phyloP scores from a whole-genome alignment of 768 basidiomycete species.

The Amanita phalloides region DNA sequence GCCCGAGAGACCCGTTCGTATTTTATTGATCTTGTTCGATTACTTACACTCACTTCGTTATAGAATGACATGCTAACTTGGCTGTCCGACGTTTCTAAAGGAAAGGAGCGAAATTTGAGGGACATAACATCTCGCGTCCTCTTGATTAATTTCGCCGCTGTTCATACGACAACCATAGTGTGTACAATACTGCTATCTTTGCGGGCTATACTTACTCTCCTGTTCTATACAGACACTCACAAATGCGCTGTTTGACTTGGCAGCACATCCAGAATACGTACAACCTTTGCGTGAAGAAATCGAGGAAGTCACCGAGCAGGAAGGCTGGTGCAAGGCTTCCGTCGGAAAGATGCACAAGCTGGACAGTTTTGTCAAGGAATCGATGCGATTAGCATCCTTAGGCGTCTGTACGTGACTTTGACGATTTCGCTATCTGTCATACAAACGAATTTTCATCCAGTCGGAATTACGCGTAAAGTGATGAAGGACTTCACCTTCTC shows the following conservation, averaged over 20 bases:
- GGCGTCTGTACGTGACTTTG: slow-evolving; percentile 10
- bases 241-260: slow-evolving; percentile 26
- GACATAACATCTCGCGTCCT: slow-evolving; percentile 24
- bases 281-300: slow-evolving; percentile 32
- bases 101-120: slow-evolving; percentile 15
- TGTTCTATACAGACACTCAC: slow-evolving; percentile 21
- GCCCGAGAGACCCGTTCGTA: slow-evolving; percentile 19
- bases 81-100: slow-evolving; percentile 29
- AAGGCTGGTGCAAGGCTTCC: slow-evolving; percentile 26
- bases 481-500: slow-evolving; percentile 27
- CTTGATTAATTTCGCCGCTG: slow-evolving; percentile 29
- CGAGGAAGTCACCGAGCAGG: slow-evolving; percentile 20
- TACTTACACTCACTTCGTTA: neutral
- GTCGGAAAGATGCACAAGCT: slow-evolving; percentile 29
- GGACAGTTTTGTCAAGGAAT: slow-evolving; percentile 36
- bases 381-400: slow-evolving; percentile 18
- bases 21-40: neutral
- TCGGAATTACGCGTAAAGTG: slow-evolving; percentile 19
- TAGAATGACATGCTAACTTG: slow-evolving; percentile 38
- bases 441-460: slow-evolving; percentile 11
- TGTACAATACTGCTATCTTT: neutral
- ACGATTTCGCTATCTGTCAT: slow-evolving; percentile 9
- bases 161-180: slow-evolving; percentile 34
- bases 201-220: neutral
- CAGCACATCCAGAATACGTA: slow-evolving; percentile 20